Evolutionary conservation across 163 green algal species (phyloP).

Genomic region (Volvox carteri): DNA sequence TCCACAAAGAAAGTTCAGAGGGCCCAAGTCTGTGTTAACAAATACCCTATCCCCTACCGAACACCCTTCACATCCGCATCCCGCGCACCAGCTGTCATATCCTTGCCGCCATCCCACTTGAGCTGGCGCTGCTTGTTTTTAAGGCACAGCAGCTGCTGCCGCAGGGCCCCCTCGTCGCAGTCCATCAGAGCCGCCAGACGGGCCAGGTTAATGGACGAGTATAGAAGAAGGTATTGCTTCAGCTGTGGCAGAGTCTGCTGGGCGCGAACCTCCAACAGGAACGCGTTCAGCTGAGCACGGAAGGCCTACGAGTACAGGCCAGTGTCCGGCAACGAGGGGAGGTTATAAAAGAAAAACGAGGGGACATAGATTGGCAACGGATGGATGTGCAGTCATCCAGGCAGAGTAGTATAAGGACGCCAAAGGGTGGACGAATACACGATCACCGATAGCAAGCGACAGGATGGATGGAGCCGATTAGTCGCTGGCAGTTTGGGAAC

Average conservation of each 20-base stretch:
- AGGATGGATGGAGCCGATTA: too few relatives aligned
- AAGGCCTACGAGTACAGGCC: constrained; percentile 79
- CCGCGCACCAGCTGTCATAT: constrained; percentile 43
- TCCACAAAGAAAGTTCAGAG: too few relatives aligned
- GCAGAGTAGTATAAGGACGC: too few relatives aligned
- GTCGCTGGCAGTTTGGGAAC: too few relatives aligned
- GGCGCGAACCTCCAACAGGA: constrained; percentile 87
- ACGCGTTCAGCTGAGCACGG: constrained; percentile 90
- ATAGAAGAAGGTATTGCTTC: constrained; percentile 96
- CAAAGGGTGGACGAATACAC: neutral
- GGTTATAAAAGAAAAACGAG: neutral
- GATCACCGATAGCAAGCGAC: too few relatives aligned
- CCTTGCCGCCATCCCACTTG: constrained; percentile 49
- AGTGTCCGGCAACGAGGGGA: too few relatives aligned
- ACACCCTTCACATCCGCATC: too few relatives aligned
- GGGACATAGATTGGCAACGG: too few relatives aligned
- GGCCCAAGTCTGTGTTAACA: too few relatives aligned
- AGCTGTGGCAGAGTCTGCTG: constrained; percentile 86
- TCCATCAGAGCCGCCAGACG: constrained; percentile 94
- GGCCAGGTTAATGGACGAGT: constrained; percentile 85
- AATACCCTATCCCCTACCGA: too few relatives aligned
- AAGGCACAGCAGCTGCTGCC: constrained; percentile 78
- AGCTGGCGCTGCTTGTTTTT: constrained; percentile 68
- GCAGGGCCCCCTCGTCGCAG: constrained; percentile 80
- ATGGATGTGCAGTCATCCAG: too few relatives aligned